phyloP scores from a whole-genome alignment of 306 rosid genomes.

The Cicer arietinum region DNA sequence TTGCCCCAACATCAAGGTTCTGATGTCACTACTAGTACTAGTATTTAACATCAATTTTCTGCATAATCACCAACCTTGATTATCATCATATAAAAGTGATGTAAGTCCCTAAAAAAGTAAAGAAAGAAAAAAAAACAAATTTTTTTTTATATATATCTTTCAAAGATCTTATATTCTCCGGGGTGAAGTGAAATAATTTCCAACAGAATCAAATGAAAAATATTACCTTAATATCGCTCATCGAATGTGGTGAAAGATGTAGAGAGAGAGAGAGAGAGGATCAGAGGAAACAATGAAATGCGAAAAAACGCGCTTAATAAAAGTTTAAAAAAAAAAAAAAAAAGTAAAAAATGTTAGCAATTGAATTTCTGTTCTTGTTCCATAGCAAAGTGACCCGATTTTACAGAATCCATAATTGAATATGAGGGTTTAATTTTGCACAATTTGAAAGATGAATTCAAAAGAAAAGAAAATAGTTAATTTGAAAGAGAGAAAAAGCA shows the following conservation, averaged over 20 bases:
- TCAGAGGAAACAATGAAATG: not conserved
- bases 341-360: not conserved
- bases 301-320: not conserved
- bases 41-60: not conserved
- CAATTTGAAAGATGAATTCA: slow-evolving; percentile 12
- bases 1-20: no score
- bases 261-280: not conserved
- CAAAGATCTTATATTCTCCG: not conserved
- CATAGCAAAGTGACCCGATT: not conserved
- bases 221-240: slow-evolving; percentile 13
- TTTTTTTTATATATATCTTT: not conserved
- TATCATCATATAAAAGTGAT: not conserved
- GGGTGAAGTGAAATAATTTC: not conserved
- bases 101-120: slow-evolving; percentile 10
- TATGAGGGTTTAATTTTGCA: not conserved
- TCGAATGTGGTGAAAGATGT: not conserved
- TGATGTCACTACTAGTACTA: no score
- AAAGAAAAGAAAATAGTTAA: not conserved
- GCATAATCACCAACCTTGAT: not conserved
- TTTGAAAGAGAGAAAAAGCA: slow-evolving; percentile 43
- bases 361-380: not conserved
- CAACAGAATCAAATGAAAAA: not conserved
- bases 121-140: not conserved
- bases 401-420: not conserved
- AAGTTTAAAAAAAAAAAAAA: no score